Evolutionary conservation across 345 rosid genomes (phyloP), one percentile per base, ranked within the genome.

Genomic region (Gossypium ekmanianum): DNA sequence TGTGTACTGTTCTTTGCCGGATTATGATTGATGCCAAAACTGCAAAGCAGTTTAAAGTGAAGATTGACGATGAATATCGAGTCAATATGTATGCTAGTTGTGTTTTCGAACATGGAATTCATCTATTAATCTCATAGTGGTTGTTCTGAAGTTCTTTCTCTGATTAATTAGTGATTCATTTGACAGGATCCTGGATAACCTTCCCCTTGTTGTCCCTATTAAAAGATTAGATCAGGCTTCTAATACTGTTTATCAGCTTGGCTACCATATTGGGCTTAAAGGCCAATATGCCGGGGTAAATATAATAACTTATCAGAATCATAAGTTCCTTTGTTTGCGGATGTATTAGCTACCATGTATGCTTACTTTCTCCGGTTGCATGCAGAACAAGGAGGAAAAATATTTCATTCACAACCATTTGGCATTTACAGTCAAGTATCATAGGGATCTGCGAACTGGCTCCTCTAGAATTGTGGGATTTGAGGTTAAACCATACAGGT

Each of bases 391-490:
- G 83, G 96, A 92, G 69, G 94, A 92, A 64, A 94, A 84, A 79
- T 83, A 34, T 34, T 34, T 34, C 41, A 34, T 34, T 34, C 41
- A 34, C 41, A 34, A 34, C 7, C 41, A 34, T 34, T 34, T 34
- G 41, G 41, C 41, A 5, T 34, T 34, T 34, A 34, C 41, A 7
- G 41, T 34, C 41, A 86, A 88, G 84, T 94, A 79, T 80, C 98
- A 94, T 72, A 88, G 83, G 58, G 98, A 94, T 81, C 3, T 57
- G 20, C 88, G 86, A 70, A 89, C 97, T 8, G 94, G 89, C 64
- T 72, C 88, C 75, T 92, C 97, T 24, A 92, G 97, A 79, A 94
- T 94, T 79, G 97, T 94, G 51, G 97, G 98, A 72, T 94, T 94
- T 77, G 41, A 34, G 41, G 41, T 34, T 34, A 34, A 34, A 34